Evolutionary conservation across 352 stramenopile species (phyloP), one percentile per base, ranked within the genome.

Genomic region (Globisporangium nunn): DNA sequence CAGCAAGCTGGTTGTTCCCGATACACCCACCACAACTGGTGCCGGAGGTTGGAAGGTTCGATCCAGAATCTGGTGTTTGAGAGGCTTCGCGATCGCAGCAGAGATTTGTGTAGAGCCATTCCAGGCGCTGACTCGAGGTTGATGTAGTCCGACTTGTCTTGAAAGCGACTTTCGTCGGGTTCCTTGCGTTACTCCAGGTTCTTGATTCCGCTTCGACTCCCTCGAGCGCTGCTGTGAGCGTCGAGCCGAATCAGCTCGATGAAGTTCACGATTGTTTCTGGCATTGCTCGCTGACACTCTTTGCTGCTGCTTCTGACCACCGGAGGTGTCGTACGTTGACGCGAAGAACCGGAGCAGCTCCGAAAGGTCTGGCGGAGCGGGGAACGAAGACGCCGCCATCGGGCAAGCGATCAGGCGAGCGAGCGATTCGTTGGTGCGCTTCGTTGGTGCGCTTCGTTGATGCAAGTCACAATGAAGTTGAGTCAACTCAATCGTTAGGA

Each of bases 61-160:
- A 50, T 64, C 66, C 30, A 88, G 61, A 51, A 88, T 74, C 63
- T 88, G 78, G 47, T 88, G 75, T 17, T 72, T 67, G 35, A 88
- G 67, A 6, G 67, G 52, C 53, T 83, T 81, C 2, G 61, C 37
- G 2, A 54, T 37, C 10, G 56, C 52, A 41, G 50, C 55, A 30
- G 63, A 62, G 41, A 88, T 40, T 28, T 78, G 67, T 0, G 78
- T 88, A 0, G 78, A 88, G 28, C 66, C 58, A 58, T 88, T 85
- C 78, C 78, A 88, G 18, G 52, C 63, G 46, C 61, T 63, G 2
- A 14, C 15, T 7, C 29, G 33, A 17, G 35, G 28, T 12, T 50
- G 10, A 8, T 49, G 52, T 11, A 17, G 33, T n/a, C 17, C 40
- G 33, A 18, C 18, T 15, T 29, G 46, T 37, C 56, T 28, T 10